Conservation (phyloP, 495 filamentous ascomycete genomes). For the Pseudotulostoma volvatum region DNA sequence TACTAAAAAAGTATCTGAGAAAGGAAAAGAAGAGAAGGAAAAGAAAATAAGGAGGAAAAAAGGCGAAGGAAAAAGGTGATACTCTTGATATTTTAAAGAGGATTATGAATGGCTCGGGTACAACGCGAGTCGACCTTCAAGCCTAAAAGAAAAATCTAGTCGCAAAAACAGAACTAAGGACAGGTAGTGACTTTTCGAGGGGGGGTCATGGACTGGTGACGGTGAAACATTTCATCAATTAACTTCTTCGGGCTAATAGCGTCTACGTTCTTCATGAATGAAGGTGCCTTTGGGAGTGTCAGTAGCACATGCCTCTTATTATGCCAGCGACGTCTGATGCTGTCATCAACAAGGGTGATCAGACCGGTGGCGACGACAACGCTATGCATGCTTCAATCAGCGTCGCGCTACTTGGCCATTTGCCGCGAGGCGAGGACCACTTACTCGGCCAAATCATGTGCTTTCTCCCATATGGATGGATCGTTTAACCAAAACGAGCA, state of each 20-base stretch:
- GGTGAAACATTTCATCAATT: constrained; percentile 66
- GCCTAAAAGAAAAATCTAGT: constrained; percentile 1
- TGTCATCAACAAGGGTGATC: constrained; percentile 82
- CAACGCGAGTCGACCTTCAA: background rate
- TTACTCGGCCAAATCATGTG: constrained; percentile 85
- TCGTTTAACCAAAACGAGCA: constrained; percentile 82
- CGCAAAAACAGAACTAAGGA: background rate
- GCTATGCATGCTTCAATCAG: constrained; percentile 31
- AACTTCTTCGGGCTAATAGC: constrained; percentile 53
- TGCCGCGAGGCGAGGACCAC: constrained; percentile 21
- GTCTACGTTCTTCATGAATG: constrained; percentile 39
- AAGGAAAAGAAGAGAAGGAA: constrained; percentile 1
- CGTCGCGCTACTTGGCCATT: background rate
- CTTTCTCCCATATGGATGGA: constrained; percentile 41
- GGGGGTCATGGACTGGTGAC: constrained; percentile 23
- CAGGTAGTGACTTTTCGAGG: constrained; percentile 4
- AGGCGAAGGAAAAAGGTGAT: too few relatives aligned
- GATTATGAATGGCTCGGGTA: constrained; percentile 1
- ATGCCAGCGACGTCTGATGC: constrained; percentile 68
- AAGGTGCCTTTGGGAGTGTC: constrained; percentile 32
- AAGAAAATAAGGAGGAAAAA: background rate
- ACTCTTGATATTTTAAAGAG: too few relatives aligned
- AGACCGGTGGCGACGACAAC: constrained; percentile 82
- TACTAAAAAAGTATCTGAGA: too few relatives aligned
- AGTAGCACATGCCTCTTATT: constrained; percentile 42